Percentiles rank a stretch among this genome's conserved stretches.
These are phyloP conservation scores for Lunularia cruciata DNA, from an alignment of 225 moss, liverwort and hornwort species.

Conservation along the genomic window DNA sequence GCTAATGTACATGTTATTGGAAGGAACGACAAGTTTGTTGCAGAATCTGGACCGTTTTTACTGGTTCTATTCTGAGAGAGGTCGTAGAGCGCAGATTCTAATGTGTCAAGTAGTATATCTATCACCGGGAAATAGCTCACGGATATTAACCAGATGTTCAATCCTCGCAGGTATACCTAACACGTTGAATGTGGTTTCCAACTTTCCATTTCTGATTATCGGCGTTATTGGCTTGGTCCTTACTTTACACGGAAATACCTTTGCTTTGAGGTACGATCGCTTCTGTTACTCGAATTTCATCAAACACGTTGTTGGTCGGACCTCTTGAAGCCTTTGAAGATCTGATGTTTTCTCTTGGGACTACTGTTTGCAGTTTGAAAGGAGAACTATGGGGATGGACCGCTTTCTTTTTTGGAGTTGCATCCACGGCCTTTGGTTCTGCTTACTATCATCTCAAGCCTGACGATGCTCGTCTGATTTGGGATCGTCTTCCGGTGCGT, in stretches of 20 bases:
- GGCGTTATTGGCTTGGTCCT: conserved; percentile 87
- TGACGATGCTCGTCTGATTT: conserved; percentile 77
- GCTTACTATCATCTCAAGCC: conserved; percentile 96
- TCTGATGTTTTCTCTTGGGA: no score
- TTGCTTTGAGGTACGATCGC: conserved; percentile 67
- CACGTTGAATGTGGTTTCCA: conserved; percentile 91
- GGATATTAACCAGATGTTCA: no score
- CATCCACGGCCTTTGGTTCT: conserved; percentile 84
- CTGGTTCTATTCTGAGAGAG: no score
- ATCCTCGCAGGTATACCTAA: conserved; percentile 73
- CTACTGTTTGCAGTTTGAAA: conserved; percentile 60
- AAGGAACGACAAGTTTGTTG: no score
- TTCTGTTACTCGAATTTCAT: no score
- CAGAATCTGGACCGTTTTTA: no score
- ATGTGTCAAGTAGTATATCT: no score
- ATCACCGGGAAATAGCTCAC: no score
- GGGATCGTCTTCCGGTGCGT: conserved; percentile 97
- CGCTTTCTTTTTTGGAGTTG: conserved; percentile 76
- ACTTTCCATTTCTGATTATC: conserved; percentile 95
- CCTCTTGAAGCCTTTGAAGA: no score
- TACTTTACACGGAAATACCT: conserved; percentile 80
- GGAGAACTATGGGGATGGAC: conserved; percentile 92
- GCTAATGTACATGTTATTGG: no score
- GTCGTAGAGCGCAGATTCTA: no score
- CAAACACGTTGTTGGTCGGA: no score